phyloP scores from a whole-genome alignment of 805 yeast genomes.

The Monosporozyma aerobia region DNA sequence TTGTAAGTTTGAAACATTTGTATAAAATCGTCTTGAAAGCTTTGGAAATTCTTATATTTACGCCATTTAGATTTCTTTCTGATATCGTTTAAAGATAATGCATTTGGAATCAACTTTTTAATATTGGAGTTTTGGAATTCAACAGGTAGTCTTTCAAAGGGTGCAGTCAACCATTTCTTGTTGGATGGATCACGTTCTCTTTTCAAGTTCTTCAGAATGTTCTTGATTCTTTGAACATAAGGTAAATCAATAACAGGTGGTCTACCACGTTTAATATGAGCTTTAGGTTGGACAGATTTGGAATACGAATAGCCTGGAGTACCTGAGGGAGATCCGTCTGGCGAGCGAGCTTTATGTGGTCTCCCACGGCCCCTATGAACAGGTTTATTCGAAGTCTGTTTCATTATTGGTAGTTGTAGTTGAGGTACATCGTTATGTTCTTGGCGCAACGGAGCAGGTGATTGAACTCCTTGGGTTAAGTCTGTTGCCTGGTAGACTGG shows the following conservation, averaged over 20 bases:
- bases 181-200: conserved; percentile 49
- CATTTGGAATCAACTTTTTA: conserved; percentile 44
- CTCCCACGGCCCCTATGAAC: not conserved
- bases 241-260: conserved; percentile 31
- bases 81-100: conserved; percentile 63
- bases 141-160: conserved; percentile 79
- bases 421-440: not conserved
- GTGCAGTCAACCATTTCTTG: conserved; percentile 44
- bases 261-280: conserved; percentile 30
- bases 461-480: not conserved
- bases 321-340: conserved; percentile 1
- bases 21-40: conserved; percentile 67
- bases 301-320: conserved; percentile 3
- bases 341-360: not conserved
- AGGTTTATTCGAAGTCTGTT: not conserved
- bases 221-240: conserved; percentile 84
- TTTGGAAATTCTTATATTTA: conserved; percentile 66
- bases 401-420: not conserved
- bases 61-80: conserved; percentile 77
- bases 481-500: not conserved
- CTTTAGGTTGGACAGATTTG: conserved; percentile 14
- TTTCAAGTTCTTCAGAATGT: conserved; percentile 71
- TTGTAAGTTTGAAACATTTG: conserved; percentile 68
- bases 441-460: not conserved
- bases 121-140: conserved; percentile 35